Evolutionary conservation across 495 filamentous ascomycete genomes (phyloP).

Genomic region (Symbiotaphrina buchneri): DNA sequence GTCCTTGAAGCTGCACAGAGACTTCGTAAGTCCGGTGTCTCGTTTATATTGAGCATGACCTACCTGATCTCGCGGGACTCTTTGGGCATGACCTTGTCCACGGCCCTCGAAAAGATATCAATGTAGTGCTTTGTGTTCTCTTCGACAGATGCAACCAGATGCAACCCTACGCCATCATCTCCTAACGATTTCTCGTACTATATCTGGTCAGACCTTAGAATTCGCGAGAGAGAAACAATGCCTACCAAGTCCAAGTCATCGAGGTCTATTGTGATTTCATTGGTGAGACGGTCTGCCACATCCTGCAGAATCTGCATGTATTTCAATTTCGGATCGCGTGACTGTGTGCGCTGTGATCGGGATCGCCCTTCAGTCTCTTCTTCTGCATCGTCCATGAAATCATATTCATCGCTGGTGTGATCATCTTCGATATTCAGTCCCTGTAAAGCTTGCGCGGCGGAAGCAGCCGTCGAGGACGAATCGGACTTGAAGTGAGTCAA

Average conservation of each 20-base stretch:
- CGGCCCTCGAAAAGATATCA: constrained; percentile 70
- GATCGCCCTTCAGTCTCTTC: constrained; percentile 37
- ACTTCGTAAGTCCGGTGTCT: constrained; percentile 4
- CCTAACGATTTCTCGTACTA: constrained; percentile 53
- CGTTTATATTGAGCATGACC: constrained; percentile 10
- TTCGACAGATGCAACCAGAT: constrained; percentile 67
- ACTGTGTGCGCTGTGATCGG: constrained; percentile 17
- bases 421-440: constrained; percentile 63
- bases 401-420: constrained; percentile 79
- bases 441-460: constrained; percentile 51
- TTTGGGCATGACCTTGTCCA: constrained; percentile 68
- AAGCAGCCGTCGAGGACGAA: constrained; percentile 41
- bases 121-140: constrained; percentile 88
- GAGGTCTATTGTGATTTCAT: constrained; percentile 65
- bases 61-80: constrained; percentile 61
- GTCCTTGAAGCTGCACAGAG: constrained; percentile 57
- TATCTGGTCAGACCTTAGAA: constrained; percentile 1
- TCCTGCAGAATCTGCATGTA: constrained; percentile 83
- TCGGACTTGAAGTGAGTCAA: constrained; percentile 69
- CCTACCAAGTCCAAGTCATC: constrained; percentile 62
- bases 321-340: constrained; percentile 43
- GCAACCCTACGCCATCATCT: constrained; percentile 31
- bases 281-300: constrained; percentile 51
- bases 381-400: constrained; percentile 89
- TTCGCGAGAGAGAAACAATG: neutral